phyloP scores from a whole-genome alignment of 192 early-diverging fungal species.

The Gaertneriomyces semiglobifer region DNA sequence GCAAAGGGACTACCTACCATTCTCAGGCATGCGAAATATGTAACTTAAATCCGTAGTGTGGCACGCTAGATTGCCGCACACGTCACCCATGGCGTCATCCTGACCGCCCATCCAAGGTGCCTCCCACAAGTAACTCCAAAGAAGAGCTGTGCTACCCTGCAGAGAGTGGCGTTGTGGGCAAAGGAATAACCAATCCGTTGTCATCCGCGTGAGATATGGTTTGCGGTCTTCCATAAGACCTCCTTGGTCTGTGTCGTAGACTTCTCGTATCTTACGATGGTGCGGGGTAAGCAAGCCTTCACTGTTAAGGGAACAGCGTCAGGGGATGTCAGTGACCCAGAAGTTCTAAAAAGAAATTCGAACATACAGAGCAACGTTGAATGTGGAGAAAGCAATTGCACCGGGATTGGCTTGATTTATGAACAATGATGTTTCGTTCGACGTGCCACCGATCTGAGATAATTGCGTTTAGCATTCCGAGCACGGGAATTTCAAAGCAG shows the following conservation, averaged over 20 bases:
- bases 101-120: slow-evolving; percentile 33
- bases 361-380: slow-evolving; percentile 30
- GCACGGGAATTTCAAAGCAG: background rate
- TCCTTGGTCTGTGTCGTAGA: slow-evolving; percentile 7
- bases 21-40: slow-evolving; percentile 24
- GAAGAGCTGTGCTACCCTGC: background rate
- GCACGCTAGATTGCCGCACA: slow-evolving; percentile 25
- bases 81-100: slow-evolving; percentile 27
- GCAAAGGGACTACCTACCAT: slow-evolving; percentile 7
- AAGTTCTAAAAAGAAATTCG: background rate
- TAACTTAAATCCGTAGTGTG: slow-evolving; percentile 35
- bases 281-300: slow-evolving; percentile 17
- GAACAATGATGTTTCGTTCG: slow-evolving; percentile 31
- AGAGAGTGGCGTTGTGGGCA: slow-evolving; percentile 15
- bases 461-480: background rate
- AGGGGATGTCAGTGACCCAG: background rate
- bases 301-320: background rate
- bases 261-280: background rate
- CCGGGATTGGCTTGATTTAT: slow-evolving; percentile 19
- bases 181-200: slow-evolving; percentile 23
- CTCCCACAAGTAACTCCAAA: slow-evolving; percentile 29
- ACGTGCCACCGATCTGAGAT: slow-evolving; percentile 23
- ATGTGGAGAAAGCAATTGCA: slow-evolving; percentile 4
- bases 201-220: slow-evolving; percentile 18
- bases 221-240: slow-evolving; percentile 18